A percentile compares a stretch with the other conserved stretches of the same genome.
phyloP scores from a whole-genome alignment of 2,329 filamentous ascomycete genomes.

The Xylaria sp. region DNA sequence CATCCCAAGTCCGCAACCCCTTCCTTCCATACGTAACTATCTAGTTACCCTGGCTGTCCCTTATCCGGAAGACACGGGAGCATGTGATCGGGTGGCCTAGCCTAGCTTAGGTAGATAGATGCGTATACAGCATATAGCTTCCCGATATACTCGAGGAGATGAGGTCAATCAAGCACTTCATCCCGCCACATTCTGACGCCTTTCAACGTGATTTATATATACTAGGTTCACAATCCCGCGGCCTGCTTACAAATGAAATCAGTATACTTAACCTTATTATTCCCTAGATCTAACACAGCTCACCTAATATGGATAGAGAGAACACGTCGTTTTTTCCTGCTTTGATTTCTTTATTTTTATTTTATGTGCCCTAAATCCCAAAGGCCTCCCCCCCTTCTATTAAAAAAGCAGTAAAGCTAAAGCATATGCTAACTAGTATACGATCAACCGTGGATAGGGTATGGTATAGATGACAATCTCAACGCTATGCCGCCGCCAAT shows the following conservation, averaged over 20 bases:
- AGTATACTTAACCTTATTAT: no score
- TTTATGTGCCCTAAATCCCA: not conserved
- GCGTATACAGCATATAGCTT: no score
- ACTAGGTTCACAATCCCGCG: no score
- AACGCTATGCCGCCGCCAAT: conserved; percentile 26
- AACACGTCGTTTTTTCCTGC: not conserved
- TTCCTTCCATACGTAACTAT: no score
- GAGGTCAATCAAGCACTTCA: conserved; percentile 23
- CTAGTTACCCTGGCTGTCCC: not conserved
- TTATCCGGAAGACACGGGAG: conserved; percentile 25
- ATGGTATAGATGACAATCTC: conserved; percentile 6
- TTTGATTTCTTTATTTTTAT: not conserved
- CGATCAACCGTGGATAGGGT: conserved; percentile 5
- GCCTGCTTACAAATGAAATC: conserved; percentile 26
- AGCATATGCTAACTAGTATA: conserved; percentile 1
- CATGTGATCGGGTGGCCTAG: not conserved
- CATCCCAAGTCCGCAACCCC: not conserved
- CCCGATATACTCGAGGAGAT: not conserved
- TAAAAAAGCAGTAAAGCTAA: conserved; percentile 4
- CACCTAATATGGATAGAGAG: no score
- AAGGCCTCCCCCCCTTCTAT: not conserved
- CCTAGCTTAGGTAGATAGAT: no score
- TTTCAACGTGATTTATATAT: conserved; percentile 9
- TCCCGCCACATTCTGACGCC: conserved; percentile 30
- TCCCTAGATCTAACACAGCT: no score